A percentile compares a stretch with the other conserved stretches of the same genome.
Conservation (phyloP, 2,329 filamentous ascomycete species). For the Cryphonectria naterciae region DNA sequence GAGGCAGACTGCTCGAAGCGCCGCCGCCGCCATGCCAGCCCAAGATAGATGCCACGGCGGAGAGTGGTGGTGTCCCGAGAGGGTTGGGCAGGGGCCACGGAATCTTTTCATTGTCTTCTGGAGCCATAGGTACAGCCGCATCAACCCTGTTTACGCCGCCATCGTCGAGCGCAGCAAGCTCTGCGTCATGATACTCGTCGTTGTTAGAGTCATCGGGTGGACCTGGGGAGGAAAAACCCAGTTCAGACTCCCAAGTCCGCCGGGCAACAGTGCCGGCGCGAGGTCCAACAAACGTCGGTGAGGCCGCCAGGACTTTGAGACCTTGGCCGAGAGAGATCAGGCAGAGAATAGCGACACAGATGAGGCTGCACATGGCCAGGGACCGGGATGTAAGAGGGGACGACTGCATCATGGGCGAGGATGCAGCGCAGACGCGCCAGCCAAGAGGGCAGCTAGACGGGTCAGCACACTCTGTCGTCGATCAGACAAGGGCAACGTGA, state of each 20-base stretch:
- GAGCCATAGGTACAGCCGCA: neutral
- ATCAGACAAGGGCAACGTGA: neutral
- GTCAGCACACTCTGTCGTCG: neutral
- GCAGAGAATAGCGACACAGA: slow-evolving; percentile 19
- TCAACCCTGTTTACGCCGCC: neutral
- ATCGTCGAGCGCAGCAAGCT: neutral
- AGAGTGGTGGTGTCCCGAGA: slow-evolving; percentile 10
- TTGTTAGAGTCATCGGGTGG: neutral
- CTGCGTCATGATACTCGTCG: neutral
- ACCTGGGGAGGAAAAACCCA: slow-evolving; percentile 17
- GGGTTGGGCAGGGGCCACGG: slow-evolving; percentile 16
- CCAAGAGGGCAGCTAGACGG: neutral
- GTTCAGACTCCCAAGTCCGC: slow-evolving; percentile 26
- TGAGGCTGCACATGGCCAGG: slow-evolving; percentile 16
- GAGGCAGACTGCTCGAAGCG: neutral
- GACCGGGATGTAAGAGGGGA: slow-evolving; percentile 18
- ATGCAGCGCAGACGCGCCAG: slow-evolving; percentile 10
- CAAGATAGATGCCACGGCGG: slow-evolving; percentile 21
- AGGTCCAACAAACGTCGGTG: slow-evolving; percentile 3
- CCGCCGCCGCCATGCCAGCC: slow-evolving; percentile 9
- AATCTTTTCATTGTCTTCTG: slow-evolving; percentile 2
- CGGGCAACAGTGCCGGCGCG: neutral
- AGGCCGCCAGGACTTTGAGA: slow-evolving; percentile 17
- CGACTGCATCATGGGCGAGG: slow-evolving; percentile 23
- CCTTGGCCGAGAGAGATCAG: slow-evolving; percentile 20